A percentile compares a stretch with the other conserved stretches of the same genome.
These are phyloP conservation scores for Podospora comata DNA, from an alignment of 495 filamentous ascomycete genomes.

Conservation along the genomic window DNA sequence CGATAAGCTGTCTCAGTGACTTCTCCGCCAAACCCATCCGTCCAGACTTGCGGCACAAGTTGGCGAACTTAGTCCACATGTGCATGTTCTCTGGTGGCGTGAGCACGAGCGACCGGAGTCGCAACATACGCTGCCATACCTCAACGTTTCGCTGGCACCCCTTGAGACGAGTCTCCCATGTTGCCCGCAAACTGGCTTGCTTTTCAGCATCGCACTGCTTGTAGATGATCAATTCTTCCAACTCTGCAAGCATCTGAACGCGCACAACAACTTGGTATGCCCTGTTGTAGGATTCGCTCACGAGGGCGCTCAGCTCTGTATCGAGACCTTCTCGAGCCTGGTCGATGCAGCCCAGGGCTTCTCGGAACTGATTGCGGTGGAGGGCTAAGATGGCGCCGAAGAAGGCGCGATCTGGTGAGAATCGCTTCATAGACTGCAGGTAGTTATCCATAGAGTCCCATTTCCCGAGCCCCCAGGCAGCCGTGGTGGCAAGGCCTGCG, in stretches of 20 bases:
- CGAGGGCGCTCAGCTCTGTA: constrained; percentile 87
- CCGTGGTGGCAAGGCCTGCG: constrained; percentile 88
- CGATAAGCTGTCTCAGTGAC: constrained; percentile 71
- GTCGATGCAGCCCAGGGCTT: constrained; percentile 79
- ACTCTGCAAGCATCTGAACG: constrained; percentile 96
- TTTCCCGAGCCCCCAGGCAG: constrained; percentile 94
- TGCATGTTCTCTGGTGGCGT: constrained; percentile 87
- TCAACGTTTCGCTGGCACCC: constrained; percentile 97
- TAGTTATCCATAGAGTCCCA: constrained; percentile 99
- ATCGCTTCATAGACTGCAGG: constrained; percentile 85
- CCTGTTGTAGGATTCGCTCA: constrained; percentile 94
- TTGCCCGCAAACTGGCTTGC: constrained; percentile 83
- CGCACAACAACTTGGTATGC: constrained; percentile 95
- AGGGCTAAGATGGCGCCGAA: constrained; percentile 93
- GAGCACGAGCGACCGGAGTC: constrained; percentile 88
- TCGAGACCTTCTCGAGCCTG: constrained; percentile 91
- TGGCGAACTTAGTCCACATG: constrained; percentile 99
- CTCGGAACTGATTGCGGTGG: constrained; percentile 90
- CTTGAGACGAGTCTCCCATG: constrained; percentile 91
- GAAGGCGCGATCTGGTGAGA: constrained; percentile 91
- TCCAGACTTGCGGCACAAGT: constrained; percentile 92
- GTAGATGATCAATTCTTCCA: constrained; percentile 97
- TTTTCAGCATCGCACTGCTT: constrained; percentile 89
- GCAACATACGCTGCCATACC: constrained; percentile 97
- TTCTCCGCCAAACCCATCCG: constrained; percentile 96